Evolutionary conservation across 139 green algal species (phyloP).

Genomic region (Nannochloris sp.): DNA sequence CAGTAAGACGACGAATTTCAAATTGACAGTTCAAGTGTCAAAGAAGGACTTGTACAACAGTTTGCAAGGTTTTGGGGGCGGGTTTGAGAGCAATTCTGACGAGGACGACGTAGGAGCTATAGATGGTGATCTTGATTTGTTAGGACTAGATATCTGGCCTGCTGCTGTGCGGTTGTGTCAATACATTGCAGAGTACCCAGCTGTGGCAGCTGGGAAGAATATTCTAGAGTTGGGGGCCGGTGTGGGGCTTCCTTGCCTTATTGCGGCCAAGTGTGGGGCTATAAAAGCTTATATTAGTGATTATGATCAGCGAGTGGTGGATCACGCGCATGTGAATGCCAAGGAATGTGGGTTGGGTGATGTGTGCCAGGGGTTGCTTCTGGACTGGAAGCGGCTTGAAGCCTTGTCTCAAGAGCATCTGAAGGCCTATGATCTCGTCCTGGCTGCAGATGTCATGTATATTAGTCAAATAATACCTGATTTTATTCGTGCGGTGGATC

Average conservation of each 20-base stretch:
- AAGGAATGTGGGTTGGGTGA: background rate
- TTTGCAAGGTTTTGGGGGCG: constrained; percentile 6
- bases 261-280: background rate
- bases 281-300: constrained; percentile 4
- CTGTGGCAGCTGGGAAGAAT: background rate
- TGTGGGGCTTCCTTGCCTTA: constrained; percentile 3
- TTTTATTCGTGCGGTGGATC: background rate
- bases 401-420: background rate
- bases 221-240: constrained; percentile 11
- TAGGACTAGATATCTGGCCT: constrained; percentile 12
- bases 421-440: background rate
- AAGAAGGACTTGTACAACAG: background rate
- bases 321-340: background rate
- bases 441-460: constrained; percentile 12
- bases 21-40: background rate
- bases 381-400: constrained; percentile 8
- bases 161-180: constrained; percentile 3
- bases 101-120: background rate
- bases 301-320: constrained; percentile 8
- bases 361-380: background rate
- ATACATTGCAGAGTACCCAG: background rate
- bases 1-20: constrained; percentile 8
- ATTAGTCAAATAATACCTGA: background rate
- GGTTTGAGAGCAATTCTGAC: background rate
- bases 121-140: constrained; percentile 8